phyloP scores from a whole-genome alignment of 2,329 filamentous ascomycete genomes.

The Ceratocystis ficicola region DNA sequence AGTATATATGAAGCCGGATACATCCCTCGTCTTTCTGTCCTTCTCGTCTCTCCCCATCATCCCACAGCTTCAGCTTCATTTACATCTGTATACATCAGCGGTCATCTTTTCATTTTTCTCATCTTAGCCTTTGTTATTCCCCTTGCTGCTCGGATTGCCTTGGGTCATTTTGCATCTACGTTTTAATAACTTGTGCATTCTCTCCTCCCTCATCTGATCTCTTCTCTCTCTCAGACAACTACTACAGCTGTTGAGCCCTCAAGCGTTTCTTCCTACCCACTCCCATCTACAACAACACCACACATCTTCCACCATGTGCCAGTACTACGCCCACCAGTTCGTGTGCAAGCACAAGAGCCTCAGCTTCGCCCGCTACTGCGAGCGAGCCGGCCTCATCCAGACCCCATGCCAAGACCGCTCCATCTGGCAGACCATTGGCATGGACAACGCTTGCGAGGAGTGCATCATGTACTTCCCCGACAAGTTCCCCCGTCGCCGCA shows the following conservation, averaged over 20 bases:
- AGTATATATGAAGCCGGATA: conserved; percentile 11
- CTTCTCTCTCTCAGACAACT: neutral
- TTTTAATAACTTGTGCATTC: conserved; percentile 4
- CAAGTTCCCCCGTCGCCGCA: conserved; percentile 23
- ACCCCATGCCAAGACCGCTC: conserved; percentile 29
- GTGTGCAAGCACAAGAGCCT: conserved; percentile 30
- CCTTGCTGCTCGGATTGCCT: neutral
- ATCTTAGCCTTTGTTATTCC: neutral
- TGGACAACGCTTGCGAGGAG: conserved; percentile 31
- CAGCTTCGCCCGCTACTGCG: conserved; percentile 31
- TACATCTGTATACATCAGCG: conserved; percentile 7
- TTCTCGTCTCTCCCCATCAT: conserved; percentile 5
- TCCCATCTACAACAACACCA: neutral
- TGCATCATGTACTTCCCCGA: conserved; percentile 29
- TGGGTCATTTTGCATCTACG: conserved; percentile 10
- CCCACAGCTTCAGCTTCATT: neutral
- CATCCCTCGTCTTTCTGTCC: neutral
- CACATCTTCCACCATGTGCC: conserved; percentile 28
- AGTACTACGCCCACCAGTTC: conserved; percentile 32
- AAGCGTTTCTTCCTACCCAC: neutral
- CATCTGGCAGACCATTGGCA: conserved; percentile 31
- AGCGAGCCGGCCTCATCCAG: conserved; percentile 30
- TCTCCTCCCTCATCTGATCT: neutral
- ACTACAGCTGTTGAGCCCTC: neutral
- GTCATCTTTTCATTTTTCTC: neutral